Conservation (phyloP, 805 yeast species). For the Starmerella riodocensis region DNA sequence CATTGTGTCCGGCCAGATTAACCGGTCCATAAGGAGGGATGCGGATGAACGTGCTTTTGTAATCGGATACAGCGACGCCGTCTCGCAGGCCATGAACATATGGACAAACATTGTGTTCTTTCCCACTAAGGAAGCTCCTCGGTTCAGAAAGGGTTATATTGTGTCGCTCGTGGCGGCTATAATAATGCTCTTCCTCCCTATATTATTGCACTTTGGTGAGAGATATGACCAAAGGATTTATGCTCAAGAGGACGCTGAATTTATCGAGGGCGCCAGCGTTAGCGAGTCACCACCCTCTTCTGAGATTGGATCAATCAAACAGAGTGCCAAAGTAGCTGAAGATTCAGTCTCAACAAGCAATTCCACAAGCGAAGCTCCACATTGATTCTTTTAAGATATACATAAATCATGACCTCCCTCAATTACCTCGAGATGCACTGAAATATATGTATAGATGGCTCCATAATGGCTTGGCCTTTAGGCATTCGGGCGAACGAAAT, state of each 20-base stretch:
- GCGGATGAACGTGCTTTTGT: conserved; percentile 29
- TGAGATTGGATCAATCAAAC: background rate
- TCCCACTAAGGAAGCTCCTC: conserved; percentile 33
- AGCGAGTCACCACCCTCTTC: background rate
- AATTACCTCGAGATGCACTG: too few species aligned
- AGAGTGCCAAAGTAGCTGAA: background rate
- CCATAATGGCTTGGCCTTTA: too few species aligned
- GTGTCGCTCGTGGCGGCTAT: conserved; percentile 29
- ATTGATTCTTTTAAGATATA: too few species aligned
- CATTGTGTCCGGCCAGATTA: conserved; percentile 34
- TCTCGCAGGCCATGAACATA: conserved; percentile 35
- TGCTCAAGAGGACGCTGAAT: conserved; percentile 12
- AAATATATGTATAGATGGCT: too few species aligned
- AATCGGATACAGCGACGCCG: conserved; percentile 27
- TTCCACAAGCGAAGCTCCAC: background rate
- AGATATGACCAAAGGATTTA: conserved; percentile 22
- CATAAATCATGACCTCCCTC: too few species aligned
- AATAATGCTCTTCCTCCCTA: conserved; percentile 30
- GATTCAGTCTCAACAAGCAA: background rate
- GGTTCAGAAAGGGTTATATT: conserved; percentile 31
- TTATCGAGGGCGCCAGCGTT: conserved; percentile 2
- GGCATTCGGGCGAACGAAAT: too few species aligned
- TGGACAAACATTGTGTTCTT: conserved; percentile 36
- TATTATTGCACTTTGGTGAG: conserved; percentile 24
- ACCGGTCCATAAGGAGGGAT: conserved; percentile 26